Percentiles rank a stretch among this genome's conserved stretches.
Evolutionary conservation across 495 filamentous ascomycete species (phyloP).

Genomic region (Xylaria palmicola): DNA sequence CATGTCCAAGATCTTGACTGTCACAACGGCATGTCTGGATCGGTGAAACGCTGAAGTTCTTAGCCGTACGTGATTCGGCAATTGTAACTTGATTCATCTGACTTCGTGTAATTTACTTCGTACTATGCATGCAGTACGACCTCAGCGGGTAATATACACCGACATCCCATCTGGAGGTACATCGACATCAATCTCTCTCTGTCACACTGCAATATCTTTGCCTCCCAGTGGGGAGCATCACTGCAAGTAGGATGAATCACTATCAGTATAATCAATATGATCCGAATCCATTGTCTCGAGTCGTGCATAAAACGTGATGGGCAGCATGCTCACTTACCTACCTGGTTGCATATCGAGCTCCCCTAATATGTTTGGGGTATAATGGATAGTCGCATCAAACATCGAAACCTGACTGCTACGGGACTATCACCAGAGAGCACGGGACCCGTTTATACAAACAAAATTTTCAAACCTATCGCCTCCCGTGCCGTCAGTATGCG

Average conservation of each 20-base stretch:
- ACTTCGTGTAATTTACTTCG: constrained; percentile 7
- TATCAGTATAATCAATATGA: neutral
- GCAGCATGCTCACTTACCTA: neutral
- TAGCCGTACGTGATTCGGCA: neutral
- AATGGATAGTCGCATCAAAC: constrained; percentile 1
- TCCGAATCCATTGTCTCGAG: neutral
- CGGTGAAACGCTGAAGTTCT: constrained; percentile 9
- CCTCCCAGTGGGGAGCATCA: neutral
- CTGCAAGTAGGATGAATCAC: no score
- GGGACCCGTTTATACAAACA: neutral
- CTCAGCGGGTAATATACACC: neutral
- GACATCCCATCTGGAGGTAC: constrained; percentile 6
- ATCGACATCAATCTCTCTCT: neutral
- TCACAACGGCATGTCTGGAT: constrained; percentile 2
- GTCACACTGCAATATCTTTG: neutral
- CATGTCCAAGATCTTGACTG: neutral
- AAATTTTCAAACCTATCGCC: neutral
- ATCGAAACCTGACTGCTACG: neutral
- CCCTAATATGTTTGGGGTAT: neutral
- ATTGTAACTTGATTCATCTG: no score
- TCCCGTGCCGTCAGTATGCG: neutral
- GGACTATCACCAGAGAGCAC: neutral
- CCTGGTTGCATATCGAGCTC: neutral
- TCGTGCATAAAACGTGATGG: neutral
- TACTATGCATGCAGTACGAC: constrained; percentile 13